These are phyloP conservation scores for Cladosporium cucumerinum DNA, from an alignment of 2,329 filamentous ascomycete genomes.

Conservation along the genomic window DNA sequence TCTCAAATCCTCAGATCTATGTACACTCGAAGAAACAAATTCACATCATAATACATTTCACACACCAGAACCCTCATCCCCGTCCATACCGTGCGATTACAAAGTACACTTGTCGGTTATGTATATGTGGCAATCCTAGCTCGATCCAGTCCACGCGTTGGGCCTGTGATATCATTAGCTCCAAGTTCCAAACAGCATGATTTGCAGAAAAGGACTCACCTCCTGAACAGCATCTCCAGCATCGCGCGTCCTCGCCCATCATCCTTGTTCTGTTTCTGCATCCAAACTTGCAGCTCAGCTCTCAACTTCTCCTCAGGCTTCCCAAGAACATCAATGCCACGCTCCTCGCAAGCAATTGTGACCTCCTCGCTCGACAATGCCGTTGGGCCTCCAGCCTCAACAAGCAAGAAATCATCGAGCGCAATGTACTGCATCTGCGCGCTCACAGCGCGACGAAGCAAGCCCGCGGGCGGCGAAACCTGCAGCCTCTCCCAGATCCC, in stretches of 20 bases:
- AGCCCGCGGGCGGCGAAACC: constrained; percentile 44
- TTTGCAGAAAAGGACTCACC: constrained; percentile 23
- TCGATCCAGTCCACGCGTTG: constrained; percentile 12
- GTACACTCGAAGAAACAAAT: not conserved
- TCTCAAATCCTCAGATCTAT: not conserved
- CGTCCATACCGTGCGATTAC: no score
- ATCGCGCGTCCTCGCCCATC: constrained; percentile 29
- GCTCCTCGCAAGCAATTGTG: constrained; percentile 37
- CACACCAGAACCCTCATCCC: not conserved
- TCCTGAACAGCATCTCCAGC: constrained; percentile 35
- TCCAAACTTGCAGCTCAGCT: constrained; percentile 38
- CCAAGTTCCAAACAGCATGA: not conserved
- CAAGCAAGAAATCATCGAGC: constrained; percentile 68
- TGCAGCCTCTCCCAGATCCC: constrained; percentile 45
- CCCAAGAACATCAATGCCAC: constrained; percentile 34
- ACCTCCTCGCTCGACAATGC: constrained; percentile 44
- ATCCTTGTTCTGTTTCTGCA: constrained; percentile 40
- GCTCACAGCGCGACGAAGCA: constrained; percentile 55
- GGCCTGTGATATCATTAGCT: constrained; percentile 5
- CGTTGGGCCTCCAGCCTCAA: constrained; percentile 60
- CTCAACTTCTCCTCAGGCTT: constrained; percentile 28
- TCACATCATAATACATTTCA: not conserved
- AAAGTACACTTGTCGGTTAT: not conserved
- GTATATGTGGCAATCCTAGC: not conserved
- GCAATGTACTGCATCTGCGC: constrained; percentile 61